These are phyloP conservation scores for Stephanocyclus meneghinianus DNA, from an alignment of 352 stramenopile genomes.

Conservation along the genomic window DNA sequence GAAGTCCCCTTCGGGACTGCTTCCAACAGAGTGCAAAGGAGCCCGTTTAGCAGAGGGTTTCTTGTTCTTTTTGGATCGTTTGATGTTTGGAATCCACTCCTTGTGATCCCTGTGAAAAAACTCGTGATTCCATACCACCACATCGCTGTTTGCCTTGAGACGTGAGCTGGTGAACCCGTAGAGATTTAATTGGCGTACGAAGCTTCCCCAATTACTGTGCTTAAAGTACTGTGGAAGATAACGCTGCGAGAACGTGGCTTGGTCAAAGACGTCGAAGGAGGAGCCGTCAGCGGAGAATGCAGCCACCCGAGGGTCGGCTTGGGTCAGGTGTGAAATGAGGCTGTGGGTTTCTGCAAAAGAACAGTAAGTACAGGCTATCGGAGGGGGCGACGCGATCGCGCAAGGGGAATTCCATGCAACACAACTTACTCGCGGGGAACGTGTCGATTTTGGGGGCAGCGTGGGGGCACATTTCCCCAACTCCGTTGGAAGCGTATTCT, in stretches of 20 bases:
- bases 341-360: conserved; percentile 7
- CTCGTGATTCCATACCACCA: conserved; percentile 50
- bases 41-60: conserved; percentile 6
- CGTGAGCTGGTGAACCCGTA: conserved; percentile 31
- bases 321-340: conserved; percentile 15
- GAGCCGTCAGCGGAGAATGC: conserved; percentile 12
- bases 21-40: background rate
- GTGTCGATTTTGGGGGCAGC: background rate
- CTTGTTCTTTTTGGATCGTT: conserved; percentile 57
- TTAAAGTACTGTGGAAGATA: conserved; percentile 28
- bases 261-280: conserved; percentile 21
- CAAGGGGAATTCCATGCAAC: background rate
- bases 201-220: conserved; percentile 21
- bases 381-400: background rate
- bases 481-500: background rate
- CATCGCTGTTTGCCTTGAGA: conserved; percentile 18
- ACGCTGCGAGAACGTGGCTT: conserved; percentile 4
- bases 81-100: conserved; percentile 64
- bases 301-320: conserved; percentile 7
- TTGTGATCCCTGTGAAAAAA: conserved; percentile 69
- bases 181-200: conserved; percentile 30
- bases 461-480: background rate
- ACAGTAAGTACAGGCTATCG: background rate
- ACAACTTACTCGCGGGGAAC: background rate
- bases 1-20: background rate